Evolutionary conservation across 768 basidiomycete species (phyloP).

Genomic region (Trametes elegans): DNA sequence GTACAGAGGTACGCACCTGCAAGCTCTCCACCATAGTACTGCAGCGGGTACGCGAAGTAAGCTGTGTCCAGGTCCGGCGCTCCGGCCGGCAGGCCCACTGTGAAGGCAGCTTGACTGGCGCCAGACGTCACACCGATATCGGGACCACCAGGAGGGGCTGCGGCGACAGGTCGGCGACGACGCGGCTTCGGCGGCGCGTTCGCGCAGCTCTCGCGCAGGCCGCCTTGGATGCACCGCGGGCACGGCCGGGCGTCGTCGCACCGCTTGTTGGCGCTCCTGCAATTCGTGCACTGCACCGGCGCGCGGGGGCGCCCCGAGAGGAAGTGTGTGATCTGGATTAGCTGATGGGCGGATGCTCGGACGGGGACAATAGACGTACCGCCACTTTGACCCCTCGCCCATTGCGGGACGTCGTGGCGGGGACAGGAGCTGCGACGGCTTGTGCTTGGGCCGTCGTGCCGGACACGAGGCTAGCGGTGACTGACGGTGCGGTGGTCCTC

Average conservation of each 20-base stretch:
- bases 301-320: background rate
- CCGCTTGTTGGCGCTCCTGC: slow-evolving; percentile 1
- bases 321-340: too few relatives aligned
- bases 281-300: slow-evolving; percentile 9
- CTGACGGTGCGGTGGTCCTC: too few relatives aligned
- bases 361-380: background rate
- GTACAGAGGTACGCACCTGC: too few relatives aligned
- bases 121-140: background rate
- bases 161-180: background rate
- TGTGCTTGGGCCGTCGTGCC: too few relatives aligned
- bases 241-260: slow-evolving; percentile 16
- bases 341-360: too few relatives aligned
- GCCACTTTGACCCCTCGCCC: slow-evolving; percentile 12
- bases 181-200: background rate
- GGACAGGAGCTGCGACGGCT: too few relatives aligned
- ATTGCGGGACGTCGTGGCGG: too few relatives aligned
- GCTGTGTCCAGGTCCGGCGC: too few relatives aligned
- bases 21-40: too few relatives aligned
- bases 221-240: background rate
- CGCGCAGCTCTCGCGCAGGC: background rate
- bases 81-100: background rate
- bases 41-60: too few relatives aligned
- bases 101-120: background rate
- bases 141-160: background rate
- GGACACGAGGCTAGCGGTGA: too few relatives aligned